Conservation (phyloP, 2,329 filamentous ascomycete species). For the Penicillium thymicola region DNA sequence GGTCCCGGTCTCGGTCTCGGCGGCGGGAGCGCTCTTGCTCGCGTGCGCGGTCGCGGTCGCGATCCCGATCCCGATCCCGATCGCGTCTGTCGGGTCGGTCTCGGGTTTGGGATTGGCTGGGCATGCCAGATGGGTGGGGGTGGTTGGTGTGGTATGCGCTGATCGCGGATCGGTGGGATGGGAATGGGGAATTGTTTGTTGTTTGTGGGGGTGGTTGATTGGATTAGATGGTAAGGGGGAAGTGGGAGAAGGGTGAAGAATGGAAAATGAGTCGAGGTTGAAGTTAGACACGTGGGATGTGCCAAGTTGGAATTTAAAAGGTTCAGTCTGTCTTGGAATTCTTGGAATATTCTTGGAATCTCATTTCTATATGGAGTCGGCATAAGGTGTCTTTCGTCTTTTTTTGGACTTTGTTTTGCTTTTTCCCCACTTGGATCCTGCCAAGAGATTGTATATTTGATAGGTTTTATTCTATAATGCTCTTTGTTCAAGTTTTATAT, state of each 20-base stretch:
- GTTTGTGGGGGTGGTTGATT: background rate
- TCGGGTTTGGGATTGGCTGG: slow-evolving; percentile 17
- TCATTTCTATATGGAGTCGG: background rate
- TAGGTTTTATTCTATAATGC: background rate
- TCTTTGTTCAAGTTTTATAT: background rate
- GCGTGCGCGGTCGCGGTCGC: slow-evolving; percentile 19
- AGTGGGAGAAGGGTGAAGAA: background rate
- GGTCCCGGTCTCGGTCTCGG: slow-evolving; percentile 10
- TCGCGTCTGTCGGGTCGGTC: slow-evolving; percentile 34
- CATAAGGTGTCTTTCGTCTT: too few species aligned
- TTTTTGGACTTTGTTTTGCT: slow-evolving; percentile 19
- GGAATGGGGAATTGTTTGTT: slow-evolving; percentile 1
- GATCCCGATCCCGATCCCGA: slow-evolving; percentile 21
- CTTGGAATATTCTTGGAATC: background rate
- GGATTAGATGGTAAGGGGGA: background rate
- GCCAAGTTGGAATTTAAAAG: background rate
- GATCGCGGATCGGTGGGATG: background rate
- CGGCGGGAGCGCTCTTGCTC: slow-evolving; percentile 13
- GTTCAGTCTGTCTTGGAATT: background rate
- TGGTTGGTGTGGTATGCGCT: background rate
- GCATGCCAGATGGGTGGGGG: background rate
- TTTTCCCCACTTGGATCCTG: slow-evolving; percentile 18
- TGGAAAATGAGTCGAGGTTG: background rate
- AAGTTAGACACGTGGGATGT: background rate
- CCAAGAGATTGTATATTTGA: background rate